Evolutionary conservation across 1,139 yeast species (phyloP).

Genomic region (Insectozyma bohioensis): DNA sequence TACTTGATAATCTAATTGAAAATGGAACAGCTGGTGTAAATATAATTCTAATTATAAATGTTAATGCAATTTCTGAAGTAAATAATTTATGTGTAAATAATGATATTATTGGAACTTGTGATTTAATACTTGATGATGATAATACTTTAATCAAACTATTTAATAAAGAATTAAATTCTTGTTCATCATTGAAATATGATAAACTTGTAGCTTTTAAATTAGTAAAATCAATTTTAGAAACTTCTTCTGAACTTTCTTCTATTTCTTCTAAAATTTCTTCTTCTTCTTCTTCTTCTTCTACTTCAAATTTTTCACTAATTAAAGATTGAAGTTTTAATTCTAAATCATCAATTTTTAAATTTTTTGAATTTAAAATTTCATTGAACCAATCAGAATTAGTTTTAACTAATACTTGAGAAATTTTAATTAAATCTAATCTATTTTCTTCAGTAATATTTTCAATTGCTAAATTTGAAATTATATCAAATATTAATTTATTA

Average conservation of each 20-base stretch:
- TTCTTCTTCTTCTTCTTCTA: constrained; percentile 2
- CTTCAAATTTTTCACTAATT: constrained; percentile 26
- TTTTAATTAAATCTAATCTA: constrained; percentile 33
- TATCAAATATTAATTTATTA: constrained; percentile 21
- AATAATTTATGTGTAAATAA: constrained; percentile 25
- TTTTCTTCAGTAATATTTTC: constrained; percentile 19
- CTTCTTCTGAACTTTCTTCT: constrained; percentile 13
- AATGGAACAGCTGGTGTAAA: constrained; percentile 59
- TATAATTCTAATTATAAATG: constrained; percentile 59
- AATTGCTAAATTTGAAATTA: constrained; percentile 25
- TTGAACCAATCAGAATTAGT: constrained; percentile 41
- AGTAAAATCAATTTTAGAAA: constrained; percentile 21
- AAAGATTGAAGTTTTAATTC: constrained; percentile 73
- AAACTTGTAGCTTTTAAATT: constrained; percentile 19
- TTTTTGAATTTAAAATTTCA: constrained; percentile 33
- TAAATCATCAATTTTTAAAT: constrained; percentile 50
- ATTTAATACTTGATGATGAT: constrained; percentile 12
- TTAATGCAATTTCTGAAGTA: constrained; percentile 38
- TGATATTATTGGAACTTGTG: constrained; percentile 18
- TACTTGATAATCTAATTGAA: constrained; percentile 49
- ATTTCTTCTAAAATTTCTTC: constrained; percentile 18
- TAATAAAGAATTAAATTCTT: constrained; percentile 25
- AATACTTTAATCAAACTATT: constrained; percentile 19
- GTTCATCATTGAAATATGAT: constrained; percentile 46
- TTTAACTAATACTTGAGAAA: constrained; percentile 47